phyloP scores from a whole-genome alignment of 2,329 filamentous ascomycete genomes.

The Thielaviopsis populi region DNA sequence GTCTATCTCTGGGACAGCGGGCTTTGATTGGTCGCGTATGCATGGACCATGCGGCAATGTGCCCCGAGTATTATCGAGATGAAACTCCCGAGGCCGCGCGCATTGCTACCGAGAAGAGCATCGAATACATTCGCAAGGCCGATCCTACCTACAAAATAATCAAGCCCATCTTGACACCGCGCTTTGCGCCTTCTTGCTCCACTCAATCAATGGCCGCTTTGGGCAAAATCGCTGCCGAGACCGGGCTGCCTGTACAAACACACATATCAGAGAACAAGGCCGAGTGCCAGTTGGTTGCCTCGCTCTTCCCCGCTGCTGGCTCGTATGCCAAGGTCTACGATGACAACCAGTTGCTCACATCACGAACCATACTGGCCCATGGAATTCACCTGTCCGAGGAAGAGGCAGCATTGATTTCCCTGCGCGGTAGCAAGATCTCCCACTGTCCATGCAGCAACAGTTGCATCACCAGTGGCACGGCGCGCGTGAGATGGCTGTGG shows the following conservation, averaged over 20 bases:
- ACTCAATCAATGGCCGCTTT: conserved; percentile 45
- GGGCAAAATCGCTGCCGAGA: conserved; percentile 47
- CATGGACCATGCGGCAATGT: conserved; percentile 59
- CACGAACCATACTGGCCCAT: conserved; percentile 70
- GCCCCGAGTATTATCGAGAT: conserved; percentile 69
- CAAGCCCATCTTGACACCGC: conserved; percentile 63
- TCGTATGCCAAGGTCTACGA: conserved; percentile 75
- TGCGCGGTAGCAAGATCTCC: conserved; percentile 49
- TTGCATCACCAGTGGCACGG: conserved; percentile 63
- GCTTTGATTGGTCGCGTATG: conserved; percentile 89
- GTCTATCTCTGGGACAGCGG: conserved; percentile 63
- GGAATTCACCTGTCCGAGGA: conserved; percentile 56
- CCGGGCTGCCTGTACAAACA: conserved; percentile 61
- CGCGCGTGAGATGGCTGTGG: conserved; percentile 59
- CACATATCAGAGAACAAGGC: conserved; percentile 72
- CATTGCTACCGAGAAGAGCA: conserved; percentile 39
- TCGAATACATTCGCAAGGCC: conserved; percentile 49
- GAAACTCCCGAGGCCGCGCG: conserved; percentile 44
- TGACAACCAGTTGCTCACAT: conserved; percentile 48
- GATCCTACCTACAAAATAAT: conserved; percentile 54
- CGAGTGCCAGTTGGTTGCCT: conserved; percentile 56
- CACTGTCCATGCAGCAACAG: conserved; percentile 86
- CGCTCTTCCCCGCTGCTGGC: conserved; percentile 48
- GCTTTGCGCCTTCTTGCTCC: conserved; percentile 51
- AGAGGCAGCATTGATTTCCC: conserved; percentile 51